phyloP scores from a whole-genome alignment of 345 rosid species.

The Arabidopsis arenosa region DNA sequence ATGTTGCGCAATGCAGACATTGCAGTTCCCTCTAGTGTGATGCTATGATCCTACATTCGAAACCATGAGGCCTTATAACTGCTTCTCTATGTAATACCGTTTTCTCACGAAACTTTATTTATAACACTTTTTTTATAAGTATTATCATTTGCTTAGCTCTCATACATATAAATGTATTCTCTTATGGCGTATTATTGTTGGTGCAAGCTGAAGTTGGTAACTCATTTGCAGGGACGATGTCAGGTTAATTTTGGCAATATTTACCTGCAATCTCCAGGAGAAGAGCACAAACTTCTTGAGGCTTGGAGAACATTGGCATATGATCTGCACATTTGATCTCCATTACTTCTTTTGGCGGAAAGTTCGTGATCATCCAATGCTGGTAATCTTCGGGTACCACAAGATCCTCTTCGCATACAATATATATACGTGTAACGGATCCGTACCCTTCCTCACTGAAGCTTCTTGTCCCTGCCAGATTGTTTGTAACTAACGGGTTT shows the following conservation, averaged over 20 bases:
- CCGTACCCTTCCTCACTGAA: conserved; percentile 42
- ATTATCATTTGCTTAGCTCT: neutral
- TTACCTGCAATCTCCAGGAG: conserved; percentile 33
- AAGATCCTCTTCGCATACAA: conserved; percentile 45
- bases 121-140: neutral
- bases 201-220: neutral
- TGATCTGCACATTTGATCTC: conserved; percentile 50
- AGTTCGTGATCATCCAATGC: conserved; percentile 42
- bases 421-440: conserved; percentile 30
- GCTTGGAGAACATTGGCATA: conserved; percentile 52
- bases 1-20: too few species aligned
- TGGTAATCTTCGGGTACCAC: conserved; percentile 25
- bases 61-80: neutral
- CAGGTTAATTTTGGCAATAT: conserved; percentile 10
- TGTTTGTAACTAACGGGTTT: conserved; percentile 31
- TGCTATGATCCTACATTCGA: too few species aligned
- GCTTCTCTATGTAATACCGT: neutral
- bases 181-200: neutral
- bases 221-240: neutral
- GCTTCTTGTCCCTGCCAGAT: conserved; percentile 16
- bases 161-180: too few species aligned
- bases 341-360: conserved; percentile 38
- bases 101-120: neutral
- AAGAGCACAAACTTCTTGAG: conserved; percentile 36
- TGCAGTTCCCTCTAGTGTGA: too few species aligned